These are phyloP conservation scores for Ogataea parapolymorpha DNA, from an alignment of 805 yeast species.

Conservation along the genomic window DNA sequence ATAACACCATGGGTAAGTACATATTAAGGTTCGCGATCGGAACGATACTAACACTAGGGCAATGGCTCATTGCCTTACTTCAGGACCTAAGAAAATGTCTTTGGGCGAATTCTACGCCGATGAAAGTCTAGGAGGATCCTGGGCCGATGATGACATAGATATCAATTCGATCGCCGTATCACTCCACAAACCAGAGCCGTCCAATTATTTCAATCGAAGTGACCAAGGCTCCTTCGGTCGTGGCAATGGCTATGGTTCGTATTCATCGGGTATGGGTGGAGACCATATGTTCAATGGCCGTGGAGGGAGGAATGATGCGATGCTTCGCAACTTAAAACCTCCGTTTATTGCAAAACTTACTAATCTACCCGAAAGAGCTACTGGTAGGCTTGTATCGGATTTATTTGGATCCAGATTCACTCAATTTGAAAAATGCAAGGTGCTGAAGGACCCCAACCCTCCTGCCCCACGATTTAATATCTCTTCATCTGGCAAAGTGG, in stretches of 20 bases:
- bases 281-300: conserved; percentile 8
- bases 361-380: conserved; percentile 55
- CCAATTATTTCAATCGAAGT: conserved; percentile 10
- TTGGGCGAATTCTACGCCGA: conserved; percentile 44
- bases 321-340: conserved; percentile 34
- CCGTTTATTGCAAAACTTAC: conserved; percentile 66
- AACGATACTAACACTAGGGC: conserved; percentile 8
- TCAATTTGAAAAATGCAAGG: conserved; percentile 53
- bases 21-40: not conserved
- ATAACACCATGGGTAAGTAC: conserved; percentile 14
- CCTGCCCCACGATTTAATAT: conserved; percentile 40
- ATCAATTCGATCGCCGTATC: conserved; percentile 56
- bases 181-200: conserved; percentile 14
- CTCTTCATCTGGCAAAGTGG: conserved; percentile 33
- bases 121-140: conserved; percentile 47
- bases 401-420: conserved; percentile 62
- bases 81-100: conserved; percentile 41
- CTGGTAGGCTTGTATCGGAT: conserved; percentile 51
- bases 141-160: conserved; percentile 75
- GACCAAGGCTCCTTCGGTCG: conserved; percentile 4
- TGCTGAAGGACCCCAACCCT: conserved; percentile 39
- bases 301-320: conserved; percentile 12
- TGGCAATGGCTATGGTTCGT: conserved; percentile 6
- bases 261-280: conserved; percentile 5
- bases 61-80: conserved; percentile 1